Percentiles rank a stretch among this genome's conserved stretches.
Conservation (phyloP, 257 asterid genomes). For the Solanum tarapatanum region DNA sequence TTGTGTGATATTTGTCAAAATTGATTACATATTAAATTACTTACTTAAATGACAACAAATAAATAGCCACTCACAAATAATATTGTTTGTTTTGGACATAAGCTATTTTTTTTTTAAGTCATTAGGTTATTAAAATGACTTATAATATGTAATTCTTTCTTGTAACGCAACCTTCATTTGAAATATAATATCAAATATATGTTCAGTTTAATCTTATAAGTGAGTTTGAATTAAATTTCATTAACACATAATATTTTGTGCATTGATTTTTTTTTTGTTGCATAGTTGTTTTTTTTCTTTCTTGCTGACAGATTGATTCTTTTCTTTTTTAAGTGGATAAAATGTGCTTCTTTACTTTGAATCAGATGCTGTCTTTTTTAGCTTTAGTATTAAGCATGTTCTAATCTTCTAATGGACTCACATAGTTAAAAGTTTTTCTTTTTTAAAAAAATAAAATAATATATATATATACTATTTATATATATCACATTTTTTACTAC, state of each 20-base stretch:
- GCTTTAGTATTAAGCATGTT: not conserved
- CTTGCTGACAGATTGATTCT: not conserved
- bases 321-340: not conserved
- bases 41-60: too few relatives aligned
- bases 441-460: too few relatives aligned
- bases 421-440: not conserved
- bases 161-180: accelerated
- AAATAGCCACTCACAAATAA: not conserved
- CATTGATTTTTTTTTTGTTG: not conserved
- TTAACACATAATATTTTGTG: not conserved
- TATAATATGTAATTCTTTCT: too few relatives aligned
- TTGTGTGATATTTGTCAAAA: not conserved
- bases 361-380: not conserved
- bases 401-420: not conserved
- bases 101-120: too few relatives aligned
- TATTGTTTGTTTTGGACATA: too few relatives aligned
- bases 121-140: not conserved
- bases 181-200: too few relatives aligned
- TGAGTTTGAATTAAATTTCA: not conserved
- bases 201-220: not conserved
- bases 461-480: too few relatives aligned
- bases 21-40: not conserved
- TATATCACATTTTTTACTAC: too few relatives aligned
- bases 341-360: not conserved
- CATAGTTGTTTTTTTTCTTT: not conserved